Conservation (phyloP, 192 early-diverging fungal genomes). For the Coemansia sp. region DNA sequence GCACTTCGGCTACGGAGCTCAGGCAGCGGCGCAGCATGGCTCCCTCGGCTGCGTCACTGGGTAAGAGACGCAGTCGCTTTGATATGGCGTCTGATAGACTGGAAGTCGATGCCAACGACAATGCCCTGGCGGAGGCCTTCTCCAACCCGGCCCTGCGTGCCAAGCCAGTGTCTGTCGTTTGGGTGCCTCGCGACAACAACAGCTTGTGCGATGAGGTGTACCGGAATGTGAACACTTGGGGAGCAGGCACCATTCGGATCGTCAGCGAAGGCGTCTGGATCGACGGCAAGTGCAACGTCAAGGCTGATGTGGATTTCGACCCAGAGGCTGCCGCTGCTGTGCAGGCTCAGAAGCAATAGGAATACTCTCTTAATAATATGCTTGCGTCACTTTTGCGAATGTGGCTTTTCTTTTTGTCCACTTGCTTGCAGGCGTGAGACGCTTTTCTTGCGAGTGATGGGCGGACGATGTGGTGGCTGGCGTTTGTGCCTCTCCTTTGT, state of each 20-base stretch:
- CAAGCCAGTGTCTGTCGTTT: conserved; percentile 25
- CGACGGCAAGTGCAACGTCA: conserved; percentile 39
- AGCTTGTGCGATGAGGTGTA: conserved; percentile 29
- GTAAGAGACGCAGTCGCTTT: neutral
- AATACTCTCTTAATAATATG: neutral
- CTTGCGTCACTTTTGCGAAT: neutral
- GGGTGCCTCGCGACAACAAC: conserved; percentile 41
- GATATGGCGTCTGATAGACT: neutral
- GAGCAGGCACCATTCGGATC: conserved; percentile 25
- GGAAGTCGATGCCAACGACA: conserved; percentile 18
- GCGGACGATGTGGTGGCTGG: neutral
- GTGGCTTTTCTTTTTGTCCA: neutral
- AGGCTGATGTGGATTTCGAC: conserved; percentile 43
- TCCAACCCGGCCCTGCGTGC: conserved; percentile 26
- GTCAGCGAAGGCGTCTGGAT: conserved; percentile 24
- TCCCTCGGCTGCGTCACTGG: neutral
- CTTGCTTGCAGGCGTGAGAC: neutral
- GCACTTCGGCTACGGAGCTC: conserved; percentile 34
- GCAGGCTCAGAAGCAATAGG: neutral
- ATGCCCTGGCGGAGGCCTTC: conserved; percentile 26
- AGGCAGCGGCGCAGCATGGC: conserved; percentile 32
- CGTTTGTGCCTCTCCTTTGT: neutral
- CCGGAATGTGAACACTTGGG: conserved; percentile 17
- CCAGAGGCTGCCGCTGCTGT: conserved; percentile 12
- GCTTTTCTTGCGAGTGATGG: neutral